Evolutionary conservation across 169 alveolate species (phyloP).

Genomic region (Plasmodium sp.): DNA sequence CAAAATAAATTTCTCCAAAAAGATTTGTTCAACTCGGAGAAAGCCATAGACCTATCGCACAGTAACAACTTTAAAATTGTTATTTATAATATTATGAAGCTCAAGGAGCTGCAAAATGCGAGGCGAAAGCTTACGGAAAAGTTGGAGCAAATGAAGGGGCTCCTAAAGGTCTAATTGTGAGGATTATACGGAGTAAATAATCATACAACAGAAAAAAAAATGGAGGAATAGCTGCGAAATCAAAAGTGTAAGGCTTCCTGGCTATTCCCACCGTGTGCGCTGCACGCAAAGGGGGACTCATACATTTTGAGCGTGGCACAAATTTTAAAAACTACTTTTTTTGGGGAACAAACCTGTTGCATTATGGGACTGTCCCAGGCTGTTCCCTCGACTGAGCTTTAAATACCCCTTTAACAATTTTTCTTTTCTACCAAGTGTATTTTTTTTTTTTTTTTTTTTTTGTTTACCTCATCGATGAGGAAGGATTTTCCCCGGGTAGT

Average conservation of each 20-base stretch:
- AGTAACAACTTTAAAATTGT: constrained; percentile 46
- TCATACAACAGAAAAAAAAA: not conserved
- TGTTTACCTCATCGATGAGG: not conserved
- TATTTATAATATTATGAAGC: constrained; percentile 47
- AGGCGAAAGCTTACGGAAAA: constrained; percentile 12
- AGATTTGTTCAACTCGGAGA: constrained; percentile 59
- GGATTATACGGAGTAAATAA: not conserved
- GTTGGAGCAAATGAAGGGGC: constrained; percentile 14
- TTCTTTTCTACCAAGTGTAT: not conserved
- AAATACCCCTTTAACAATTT: not conserved
- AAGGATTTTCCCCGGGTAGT: not conserved
- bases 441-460: not conserved
- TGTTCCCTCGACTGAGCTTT: not conserved
- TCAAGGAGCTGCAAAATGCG: constrained; percentile 50
- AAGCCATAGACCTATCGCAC: constrained; percentile 20
- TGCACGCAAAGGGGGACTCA: not conserved
- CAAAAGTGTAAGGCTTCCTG: not conserved
- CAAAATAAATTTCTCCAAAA: constrained; percentile 68
- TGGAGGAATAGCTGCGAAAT: not conserved
- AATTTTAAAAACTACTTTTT: not conserved
- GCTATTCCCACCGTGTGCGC: not conserved
- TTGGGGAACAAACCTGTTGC: not conserved
- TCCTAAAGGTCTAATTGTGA: not conserved
- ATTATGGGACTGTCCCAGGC: not conserved
- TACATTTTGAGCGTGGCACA: not conserved